Base-by-base conservation (phyloP, 2,329 filamentous ascomycete genomes). In the Monosporascus ibericus region DNA sequence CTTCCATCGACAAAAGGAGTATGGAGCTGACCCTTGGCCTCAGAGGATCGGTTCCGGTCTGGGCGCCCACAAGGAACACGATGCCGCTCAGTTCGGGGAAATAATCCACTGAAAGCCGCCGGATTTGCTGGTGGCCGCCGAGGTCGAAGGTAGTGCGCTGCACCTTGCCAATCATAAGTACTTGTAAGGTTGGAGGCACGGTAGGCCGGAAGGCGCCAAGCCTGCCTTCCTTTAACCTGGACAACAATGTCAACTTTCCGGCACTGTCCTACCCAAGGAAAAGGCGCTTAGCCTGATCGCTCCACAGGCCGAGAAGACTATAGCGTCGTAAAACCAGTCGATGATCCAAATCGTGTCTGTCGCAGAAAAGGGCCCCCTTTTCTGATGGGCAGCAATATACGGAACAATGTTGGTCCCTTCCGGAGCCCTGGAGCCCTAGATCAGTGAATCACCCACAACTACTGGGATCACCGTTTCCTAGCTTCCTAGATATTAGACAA, bases 31-130 rank as follows among this genome's bases (percentile, higher is more conserved):
- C 82, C 85, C 73, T 89, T 89, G 60, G 84, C 82, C 73, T 90
- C 86, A 54, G 75, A 70, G 64, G 90, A 82, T 58, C 86, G 84
- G 72, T 88, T 85, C 64, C 82, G 81, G 68, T 89, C 86, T 69
- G 87, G 54, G 86, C 84, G 63, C 89, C 86, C 59, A 90, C 84
- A 50, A 89, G 79, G 76, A 89, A 90, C 58, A 89, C 85, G 60
- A 89, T 87, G 51, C 85, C 84, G 63, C 74, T 80, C 55, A 86
- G 83, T 72, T 87, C 83, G 54, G 83, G 84, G 75, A 87, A 86
- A 69, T 86, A 86, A 65, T 87, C 83, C 61, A 83, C 83, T 82
- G 84, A 87, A 58, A 87, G 76, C 63, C 83, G 81, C 55, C 84
- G 80, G 49, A 83, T 84, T 80, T 48, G 38, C 44, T 36, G 34